Conservation (phyloP, 108 stramenopile species). For the Skeletonema marinoi region DNA sequence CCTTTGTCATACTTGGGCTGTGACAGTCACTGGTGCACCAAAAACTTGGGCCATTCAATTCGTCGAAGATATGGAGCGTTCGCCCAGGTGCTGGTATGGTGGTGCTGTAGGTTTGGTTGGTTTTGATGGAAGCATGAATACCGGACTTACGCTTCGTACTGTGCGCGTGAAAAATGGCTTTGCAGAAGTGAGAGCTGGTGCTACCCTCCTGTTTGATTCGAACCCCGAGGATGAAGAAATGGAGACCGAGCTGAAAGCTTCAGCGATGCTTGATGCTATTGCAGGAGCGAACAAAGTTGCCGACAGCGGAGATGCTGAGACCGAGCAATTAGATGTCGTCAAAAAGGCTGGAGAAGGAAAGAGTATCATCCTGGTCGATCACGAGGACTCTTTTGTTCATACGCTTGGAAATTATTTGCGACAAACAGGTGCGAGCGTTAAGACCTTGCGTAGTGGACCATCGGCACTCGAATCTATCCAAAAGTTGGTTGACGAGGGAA, state of each 20-base stretch:
- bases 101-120: slow-evolving; percentile 97
- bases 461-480: slow-evolving; percentile 76
- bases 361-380: slow-evolving; percentile 92
- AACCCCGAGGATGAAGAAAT: slow-evolving; percentile 92
- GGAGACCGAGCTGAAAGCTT: slow-evolving; percentile 98
- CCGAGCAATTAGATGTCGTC: slow-evolving; percentile 20
- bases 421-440: slow-evolving; percentile 95
- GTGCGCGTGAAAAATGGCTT: slow-evolving; percentile 93
- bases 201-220: slow-evolving; percentile 95
- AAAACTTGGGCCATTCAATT: slow-evolving; percentile 99
- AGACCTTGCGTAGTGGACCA: slow-evolving; percentile 90
- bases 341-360: slow-evolving; percentile 79
- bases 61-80: slow-evolving; percentile 94
- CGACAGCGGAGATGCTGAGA: slow-evolving; percentile 43
- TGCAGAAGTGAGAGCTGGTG: slow-evolving; percentile 94
- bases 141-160: slow-evolving; percentile 95
- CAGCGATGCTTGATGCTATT: slow-evolving; percentile 96
- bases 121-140: slow-evolving; percentile 96
- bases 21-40: slow-evolving; percentile 98
- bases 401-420: slow-evolving; percentile 97
- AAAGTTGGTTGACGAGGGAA: slow-evolving; percentile 66
- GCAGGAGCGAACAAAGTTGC: slow-evolving; percentile 21
- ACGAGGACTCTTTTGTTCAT: slow-evolving; percentile 99
- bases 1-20: slow-evolving; percentile 98
- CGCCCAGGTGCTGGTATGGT: slow-evolving; percentile 96